phyloP scores from a whole-genome alignment of 305 asterid species.

The Caryopteris hybrid region DNA sequence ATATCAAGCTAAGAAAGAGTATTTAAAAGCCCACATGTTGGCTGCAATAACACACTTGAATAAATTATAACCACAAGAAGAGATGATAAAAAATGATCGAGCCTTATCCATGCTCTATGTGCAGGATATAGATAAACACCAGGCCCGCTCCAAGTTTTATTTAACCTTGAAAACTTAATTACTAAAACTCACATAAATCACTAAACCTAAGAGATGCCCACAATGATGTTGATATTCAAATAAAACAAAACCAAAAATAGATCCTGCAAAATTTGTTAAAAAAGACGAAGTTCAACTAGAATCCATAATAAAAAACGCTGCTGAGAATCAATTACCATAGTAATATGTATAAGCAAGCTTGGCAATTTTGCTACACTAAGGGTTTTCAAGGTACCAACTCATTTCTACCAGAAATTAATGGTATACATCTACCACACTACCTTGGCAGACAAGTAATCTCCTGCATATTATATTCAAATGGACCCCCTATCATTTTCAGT shows the following conservation, averaged over 20 bases:
- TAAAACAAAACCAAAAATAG: background rate
- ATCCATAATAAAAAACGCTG: background rate
- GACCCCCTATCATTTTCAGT: too few relatives aligned
- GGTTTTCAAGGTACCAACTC: background rate
- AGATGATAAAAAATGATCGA: too few relatives aligned
- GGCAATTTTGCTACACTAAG: background rate
- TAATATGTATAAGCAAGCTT: background rate
- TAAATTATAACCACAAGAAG: background rate
- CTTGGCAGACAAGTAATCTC: background rate
- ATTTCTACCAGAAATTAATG: background rate
- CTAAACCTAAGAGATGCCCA: background rate
- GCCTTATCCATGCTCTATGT: too few relatives aligned
- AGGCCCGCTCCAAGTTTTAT: too few relatives aligned
- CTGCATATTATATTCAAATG: too few relatives aligned
- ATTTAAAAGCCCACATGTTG: background rate
- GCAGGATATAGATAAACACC: too few relatives aligned
- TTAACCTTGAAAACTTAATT: too few relatives aligned
- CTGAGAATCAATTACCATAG: background rate
- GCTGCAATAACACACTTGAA: background rate
- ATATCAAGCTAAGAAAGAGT: background rate
- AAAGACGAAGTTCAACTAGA: too few relatives aligned
- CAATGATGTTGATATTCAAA: background rate
- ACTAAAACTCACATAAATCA: background rate
- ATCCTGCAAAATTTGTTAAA: background rate
- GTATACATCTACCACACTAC: background rate